These are phyloP conservation scores for Toxoplasma gondii DNA, from an alignment of 169 alveolate genomes.

Conservation along the genomic window DNA sequence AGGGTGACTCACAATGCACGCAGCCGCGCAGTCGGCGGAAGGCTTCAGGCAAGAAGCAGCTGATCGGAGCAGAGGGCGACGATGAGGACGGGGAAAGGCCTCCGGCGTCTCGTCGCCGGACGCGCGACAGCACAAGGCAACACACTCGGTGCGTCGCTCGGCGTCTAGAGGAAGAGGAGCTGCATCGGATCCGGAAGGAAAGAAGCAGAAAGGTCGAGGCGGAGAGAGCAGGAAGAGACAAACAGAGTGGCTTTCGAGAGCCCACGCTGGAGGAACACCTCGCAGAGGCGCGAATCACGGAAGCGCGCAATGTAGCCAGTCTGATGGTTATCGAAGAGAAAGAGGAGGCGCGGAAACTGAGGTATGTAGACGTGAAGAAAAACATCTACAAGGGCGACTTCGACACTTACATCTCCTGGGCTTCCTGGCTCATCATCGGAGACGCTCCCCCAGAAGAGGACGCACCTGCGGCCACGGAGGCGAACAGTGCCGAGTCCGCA, in stretches of 20 bases:
- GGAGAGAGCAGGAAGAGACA: background rate
- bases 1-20: background rate
- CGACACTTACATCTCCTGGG: slow-evolving; percentile 51
- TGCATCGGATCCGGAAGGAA: slow-evolving; percentile 20
- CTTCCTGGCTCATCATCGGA: slow-evolving; percentile 46
- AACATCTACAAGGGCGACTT: slow-evolving; percentile 32
- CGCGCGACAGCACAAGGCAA: slow-evolving; percentile 26
- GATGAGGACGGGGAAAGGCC: background rate
- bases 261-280: slow-evolving; percentile 83
- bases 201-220: background rate
- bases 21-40: background rate
- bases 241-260: slow-evolving; percentile 22
- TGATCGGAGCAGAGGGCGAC: background rate
- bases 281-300: slow-evolving; percentile 81
- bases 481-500: background rate
- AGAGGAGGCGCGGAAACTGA: slow-evolving; percentile 30
- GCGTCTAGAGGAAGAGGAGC: slow-evolving; percentile 30
- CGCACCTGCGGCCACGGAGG: background rate
- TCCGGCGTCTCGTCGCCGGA: background rate
- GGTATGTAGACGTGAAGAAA: slow-evolving; percentile 17
- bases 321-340: slow-evolving; percentile 70
- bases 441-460: slow-evolving; percentile 9
- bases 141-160: slow-evolving; percentile 15
- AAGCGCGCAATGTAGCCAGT: slow-evolving; percentile 78
- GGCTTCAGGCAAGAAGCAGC: background rate